Conservation (phyloP, 179 eudicot species). For the Beta corolliflora region DNA sequence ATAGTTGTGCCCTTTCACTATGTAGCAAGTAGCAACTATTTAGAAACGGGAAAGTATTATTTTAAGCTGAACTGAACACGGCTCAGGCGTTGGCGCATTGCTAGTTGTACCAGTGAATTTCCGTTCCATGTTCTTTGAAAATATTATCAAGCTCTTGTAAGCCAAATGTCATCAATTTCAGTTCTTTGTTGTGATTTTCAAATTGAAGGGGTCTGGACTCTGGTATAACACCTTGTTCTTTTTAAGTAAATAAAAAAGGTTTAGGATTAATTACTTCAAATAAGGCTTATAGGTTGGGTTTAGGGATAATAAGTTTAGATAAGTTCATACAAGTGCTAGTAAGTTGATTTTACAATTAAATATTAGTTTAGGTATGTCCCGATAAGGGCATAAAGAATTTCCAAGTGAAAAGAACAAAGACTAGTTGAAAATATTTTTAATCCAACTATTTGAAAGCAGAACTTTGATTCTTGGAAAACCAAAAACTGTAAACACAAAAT, state of each 20-base stretch:
- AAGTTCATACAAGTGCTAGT: neutral
- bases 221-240: neutral
- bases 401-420: neutral
- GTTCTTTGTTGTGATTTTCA: neutral
- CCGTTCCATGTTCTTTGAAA: neutral
- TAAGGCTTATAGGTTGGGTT: neutral
- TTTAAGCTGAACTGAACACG: too few species aligned
- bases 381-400: neutral
- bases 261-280: neutral
- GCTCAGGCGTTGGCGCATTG: too few species aligned
- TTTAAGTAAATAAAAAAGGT: neutral
- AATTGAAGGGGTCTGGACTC: neutral
- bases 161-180: neutral
- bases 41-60: too few species aligned
- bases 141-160: neutral
- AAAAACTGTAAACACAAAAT: too few species aligned
- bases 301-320: neutral
- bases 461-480: neutral
- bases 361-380: neutral
- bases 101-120: neutral
- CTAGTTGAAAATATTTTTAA: neutral
- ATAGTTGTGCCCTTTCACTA: too few species aligned
- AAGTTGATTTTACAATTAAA: neutral
- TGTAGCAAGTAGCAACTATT: too few species aligned
- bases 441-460: too few species aligned